Conservation (phyloP, 768 basidiomycete genomes). For the Steccherinum ochraceum region DNA sequence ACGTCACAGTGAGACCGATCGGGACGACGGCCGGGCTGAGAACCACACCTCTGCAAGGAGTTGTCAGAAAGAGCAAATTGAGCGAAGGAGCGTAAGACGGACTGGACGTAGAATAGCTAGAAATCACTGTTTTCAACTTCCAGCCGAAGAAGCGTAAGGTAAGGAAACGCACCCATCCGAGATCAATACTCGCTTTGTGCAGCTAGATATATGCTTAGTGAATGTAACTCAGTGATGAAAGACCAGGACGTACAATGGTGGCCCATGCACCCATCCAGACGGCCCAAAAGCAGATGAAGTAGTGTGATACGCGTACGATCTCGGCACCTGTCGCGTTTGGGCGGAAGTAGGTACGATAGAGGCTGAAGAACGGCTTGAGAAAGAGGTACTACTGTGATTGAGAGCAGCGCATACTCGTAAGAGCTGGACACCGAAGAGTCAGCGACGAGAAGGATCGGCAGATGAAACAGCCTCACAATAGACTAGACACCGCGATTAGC, state of each 20-base stretch:
- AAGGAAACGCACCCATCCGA: constrained; percentile 35
- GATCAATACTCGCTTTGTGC: constrained; percentile 37
- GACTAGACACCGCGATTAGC: constrained; percentile 29
- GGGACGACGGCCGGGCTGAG: constrained; percentile 47
- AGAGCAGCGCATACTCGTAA: constrained; percentile 34
- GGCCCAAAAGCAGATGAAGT: constrained; percentile 28
- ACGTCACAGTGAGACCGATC: constrained; percentile 39
- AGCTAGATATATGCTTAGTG: constrained; percentile 22
- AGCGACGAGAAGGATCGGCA: background rate
- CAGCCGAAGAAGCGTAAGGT: background rate
- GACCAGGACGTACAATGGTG: constrained; percentile 19
- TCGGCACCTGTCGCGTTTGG: constrained; percentile 25
- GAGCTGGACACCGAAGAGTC: constrained; percentile 27
- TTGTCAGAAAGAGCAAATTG: background rate
- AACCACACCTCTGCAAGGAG: constrained; percentile 35
- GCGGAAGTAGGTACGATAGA: constrained; percentile 28
- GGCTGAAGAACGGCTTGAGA: constrained; percentile 9
- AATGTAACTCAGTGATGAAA: background rate
- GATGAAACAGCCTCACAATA: constrained; percentile 25
- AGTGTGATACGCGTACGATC: constrained; percentile 28
- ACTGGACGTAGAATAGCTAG: constrained; percentile 43
- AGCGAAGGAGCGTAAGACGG: constrained; percentile 8
- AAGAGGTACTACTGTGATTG: background rate
- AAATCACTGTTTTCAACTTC: background rate
- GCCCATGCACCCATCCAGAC: constrained; percentile 33